phyloP scores from a whole-genome alignment of 805 yeast species.

The Barnettozyma siamensis region DNA sequence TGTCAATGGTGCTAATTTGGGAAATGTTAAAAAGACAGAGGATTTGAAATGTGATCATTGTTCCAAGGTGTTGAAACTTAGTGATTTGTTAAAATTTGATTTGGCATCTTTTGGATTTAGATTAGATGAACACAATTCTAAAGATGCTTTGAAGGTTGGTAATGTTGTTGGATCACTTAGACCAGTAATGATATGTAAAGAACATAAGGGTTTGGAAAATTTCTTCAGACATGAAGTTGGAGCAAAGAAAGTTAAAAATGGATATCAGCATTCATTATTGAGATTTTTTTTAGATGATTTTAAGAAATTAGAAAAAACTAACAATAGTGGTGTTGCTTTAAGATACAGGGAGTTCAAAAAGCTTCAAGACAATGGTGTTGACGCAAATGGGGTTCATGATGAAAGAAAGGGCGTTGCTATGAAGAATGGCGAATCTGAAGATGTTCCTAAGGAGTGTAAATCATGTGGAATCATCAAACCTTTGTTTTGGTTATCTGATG shows the following conservation, averaged over 20 bases:
- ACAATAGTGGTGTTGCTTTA: constrained; percentile 31
- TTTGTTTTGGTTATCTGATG: background rate
- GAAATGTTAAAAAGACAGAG: constrained; percentile 35
- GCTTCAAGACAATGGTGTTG: background rate
- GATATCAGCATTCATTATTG: constrained; percentile 13
- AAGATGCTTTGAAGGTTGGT: constrained; percentile 19
- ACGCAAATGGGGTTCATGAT: background rate
- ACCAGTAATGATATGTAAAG: constrained; percentile 40
- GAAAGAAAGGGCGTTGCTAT: background rate
- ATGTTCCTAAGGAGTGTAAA: no score
- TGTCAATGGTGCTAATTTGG: constrained; percentile 25
- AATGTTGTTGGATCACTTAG: constrained; percentile 35
- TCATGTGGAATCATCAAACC: no score
- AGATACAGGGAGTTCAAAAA: constrained; percentile 33
- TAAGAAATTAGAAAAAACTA: constrained; percentile 14
- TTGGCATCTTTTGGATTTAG: constrained; percentile 50
- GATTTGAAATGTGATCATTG: constrained; percentile 49
- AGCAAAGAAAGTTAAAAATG: constrained; percentile 14
- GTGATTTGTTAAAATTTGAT: constrained; percentile 40
- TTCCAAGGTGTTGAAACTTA: constrained; percentile 34
- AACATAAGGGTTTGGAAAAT: constrained; percentile 24
- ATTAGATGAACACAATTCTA: constrained; percentile 7
- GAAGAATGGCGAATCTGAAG: no score
- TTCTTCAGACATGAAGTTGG: constrained; percentile 25
- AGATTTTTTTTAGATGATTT: constrained; percentile 17